These are phyloP conservation scores for Pichia sp. DNA, from an alignment of 1,139 yeast genomes.

Conservation along the genomic window DNA sequence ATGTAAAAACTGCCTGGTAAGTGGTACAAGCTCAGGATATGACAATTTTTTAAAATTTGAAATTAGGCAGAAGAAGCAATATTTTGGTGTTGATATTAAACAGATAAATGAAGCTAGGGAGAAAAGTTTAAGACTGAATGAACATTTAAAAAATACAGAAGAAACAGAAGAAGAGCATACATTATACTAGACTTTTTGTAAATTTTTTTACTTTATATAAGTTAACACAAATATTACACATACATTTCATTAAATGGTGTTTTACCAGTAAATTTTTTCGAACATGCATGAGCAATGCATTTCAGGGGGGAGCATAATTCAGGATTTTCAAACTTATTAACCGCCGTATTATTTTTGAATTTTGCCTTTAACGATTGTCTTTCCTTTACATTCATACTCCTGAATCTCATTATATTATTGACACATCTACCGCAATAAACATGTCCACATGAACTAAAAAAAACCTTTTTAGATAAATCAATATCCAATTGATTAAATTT, in stretches of 20 bases:
- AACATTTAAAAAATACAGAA: not conserved
- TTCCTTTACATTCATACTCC: constrained; percentile 10
- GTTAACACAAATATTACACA: constrained; percentile 12
- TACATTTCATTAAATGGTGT: constrained; percentile 25
- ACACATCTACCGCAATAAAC: constrained; percentile 84
- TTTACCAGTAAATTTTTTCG: constrained; percentile 21
- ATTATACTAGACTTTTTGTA: not conserved
- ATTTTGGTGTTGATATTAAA: not conserved
- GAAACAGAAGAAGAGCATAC: not conserved
- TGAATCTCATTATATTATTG: constrained; percentile 39
- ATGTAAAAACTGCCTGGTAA: not conserved
- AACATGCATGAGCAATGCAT: constrained; percentile 42
- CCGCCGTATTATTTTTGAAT: not conserved
- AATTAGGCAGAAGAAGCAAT: not conserved
- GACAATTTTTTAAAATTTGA: not conserved
- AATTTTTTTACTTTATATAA: not conserved
- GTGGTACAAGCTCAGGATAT: not conserved
- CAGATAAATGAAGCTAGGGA: not conserved
- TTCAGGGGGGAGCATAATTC: constrained; percentile 41
- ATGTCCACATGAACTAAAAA: constrained; percentile 74
- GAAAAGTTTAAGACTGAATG: not conserved
- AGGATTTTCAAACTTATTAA: constrained; percentile 39
- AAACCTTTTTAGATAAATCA: constrained; percentile 61
- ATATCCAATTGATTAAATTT: constrained; percentile 47
- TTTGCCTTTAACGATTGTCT: constrained; percentile 1